Evolutionary conservation across 1,139 yeast genomes (phyloP), one percentile per base, ranked within the genome.

Genomic region (Saccharomyces hybrid): DNA sequence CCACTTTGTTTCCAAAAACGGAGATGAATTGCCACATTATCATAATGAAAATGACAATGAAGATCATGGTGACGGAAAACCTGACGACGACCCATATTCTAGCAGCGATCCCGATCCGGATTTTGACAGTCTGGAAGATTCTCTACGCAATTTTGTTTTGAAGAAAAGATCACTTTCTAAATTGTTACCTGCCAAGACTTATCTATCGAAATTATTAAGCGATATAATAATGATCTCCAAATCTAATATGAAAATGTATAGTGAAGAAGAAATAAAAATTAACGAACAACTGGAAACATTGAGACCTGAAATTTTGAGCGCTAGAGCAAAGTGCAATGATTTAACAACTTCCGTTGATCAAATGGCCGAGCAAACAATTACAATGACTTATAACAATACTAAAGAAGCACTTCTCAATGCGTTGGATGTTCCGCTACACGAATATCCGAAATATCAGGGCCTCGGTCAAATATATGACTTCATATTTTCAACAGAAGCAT

Each of bases 131-230:
- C 75, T 95, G 58, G 98, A 95, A 65, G 85, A 87, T 6, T 84
- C 96, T 1, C 75, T 95, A 57, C 79, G 98, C 54, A 85, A 84
- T 61, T 95, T 95, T 68, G 84, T 95, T 5, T 76, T 95, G 44
- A 96, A 91, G 61, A 93, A 91, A 66, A 79, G 99, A 63, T 84
- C 97, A 0, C 72, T 88, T 16, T 90, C 98, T 0, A 95, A 95
- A 69, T 75, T 95, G 26, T 79, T 89, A 48, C 99, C 99, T 0
- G 98, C 97, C 0, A 90, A 91, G 67, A 90, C 86, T 25, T 95
- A 87, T 64, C 73, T 93, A 41, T 60, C 77, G 26, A 91, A 91
- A 63, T 70, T 91, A 20, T 77, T 88, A 50, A 70, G 71, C 16
- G 99, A 95, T 67, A 68, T 91, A 51, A 76, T 75, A 55, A 71